Percentiles rank a stretch among this genome's conserved stretches.
Conservation (phyloP, 2,329 filamentous ascomycete species). For the Exophiala lecanii-corni region DNA sequence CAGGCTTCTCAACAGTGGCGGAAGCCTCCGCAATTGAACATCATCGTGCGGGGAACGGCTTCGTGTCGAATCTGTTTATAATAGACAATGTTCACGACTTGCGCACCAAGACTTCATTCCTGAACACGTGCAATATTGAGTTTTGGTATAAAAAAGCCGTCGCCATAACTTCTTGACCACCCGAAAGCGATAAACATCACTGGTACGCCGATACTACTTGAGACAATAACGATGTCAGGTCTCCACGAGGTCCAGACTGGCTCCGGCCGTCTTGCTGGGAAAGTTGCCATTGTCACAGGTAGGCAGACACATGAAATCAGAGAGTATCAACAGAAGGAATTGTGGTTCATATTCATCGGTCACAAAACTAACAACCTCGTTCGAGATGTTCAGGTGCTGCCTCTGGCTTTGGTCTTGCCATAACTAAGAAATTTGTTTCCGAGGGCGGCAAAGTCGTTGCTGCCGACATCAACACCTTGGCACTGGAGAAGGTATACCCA, state of each 20-base stretch:
- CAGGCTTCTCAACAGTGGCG: too few species aligned
- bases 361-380: constrained; percentile 1
- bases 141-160: too few species aligned
- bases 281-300: constrained; percentile 45
- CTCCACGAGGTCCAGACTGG: constrained; percentile 25
- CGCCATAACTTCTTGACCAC: too few species aligned
- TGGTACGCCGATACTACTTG: too few species aligned
- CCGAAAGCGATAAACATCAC: too few species aligned
- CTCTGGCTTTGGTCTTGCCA: constrained; percentile 41
- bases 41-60: too few species aligned
- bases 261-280: constrained; percentile 35
- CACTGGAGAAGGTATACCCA: constrained; percentile 13
- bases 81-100: too few species aligned
- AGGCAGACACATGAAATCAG: background rate
- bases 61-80: too few species aligned
- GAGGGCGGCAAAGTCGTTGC: constrained; percentile 41
- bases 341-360: background rate
- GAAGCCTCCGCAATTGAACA: too few species aligned
- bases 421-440: constrained; percentile 35
- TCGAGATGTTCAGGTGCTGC: constrained; percentile 33
- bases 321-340: too few species aligned
- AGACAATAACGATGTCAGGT: constrained; percentile 22
- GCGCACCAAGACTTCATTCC: too few species aligned
- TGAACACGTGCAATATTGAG: too few species aligned
- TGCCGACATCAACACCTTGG: constrained; percentile 37